Base-by-base conservation (phyloP, 495 filamentous ascomycete species). In the Apodospora peruviana region DNA sequence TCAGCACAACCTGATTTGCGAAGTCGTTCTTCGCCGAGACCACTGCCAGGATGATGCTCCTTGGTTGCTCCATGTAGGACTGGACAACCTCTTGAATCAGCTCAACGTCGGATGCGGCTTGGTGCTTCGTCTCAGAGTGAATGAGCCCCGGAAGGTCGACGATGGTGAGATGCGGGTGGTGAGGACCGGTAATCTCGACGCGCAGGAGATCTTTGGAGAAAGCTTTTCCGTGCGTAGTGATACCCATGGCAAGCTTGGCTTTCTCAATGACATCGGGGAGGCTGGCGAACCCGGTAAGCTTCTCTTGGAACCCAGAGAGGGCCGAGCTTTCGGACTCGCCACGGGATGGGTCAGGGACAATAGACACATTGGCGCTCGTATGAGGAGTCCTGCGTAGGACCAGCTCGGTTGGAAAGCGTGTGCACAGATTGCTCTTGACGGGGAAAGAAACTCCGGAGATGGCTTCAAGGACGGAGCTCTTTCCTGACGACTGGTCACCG, bases 381-480 rank as follows among this genome's bases (percentile, higher is more conserved):
- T 70, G 20, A 1, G 57, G 27, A 22, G 52, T 51, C 29, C 73
- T 64, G 10, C 79, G 73, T 43, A 84, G 55, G 21, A 80, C 69
- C 2, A 87, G 68, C 51, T 87, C 82, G 0, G 82, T 87, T 0
- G 82, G 76, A 43, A 85, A 86, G 0, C 81, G 71, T 0, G 84
- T 87, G 59, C 84, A 87, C 1, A 84, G 52, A 40, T 72, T 79
- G 48, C 75, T 75, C 21, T 82, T 79, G 14, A 71, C 55, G 0
- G 84, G 83, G 48, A 89, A 88, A 0, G 77, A 70, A 5, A 89
- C 76, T n/a, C 82, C 76, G 0, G 84, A 85, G 32, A 90, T 79
- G 0, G 81, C 84, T 63, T 89, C 79, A 0, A 89, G 69, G 0
- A 89, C 84, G 0, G 84, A 88, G 56, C 83, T 86, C 48, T 88